Base-by-base conservation (phyloP, 129 eudicot species). In the Flaveria brownii region DNA sequence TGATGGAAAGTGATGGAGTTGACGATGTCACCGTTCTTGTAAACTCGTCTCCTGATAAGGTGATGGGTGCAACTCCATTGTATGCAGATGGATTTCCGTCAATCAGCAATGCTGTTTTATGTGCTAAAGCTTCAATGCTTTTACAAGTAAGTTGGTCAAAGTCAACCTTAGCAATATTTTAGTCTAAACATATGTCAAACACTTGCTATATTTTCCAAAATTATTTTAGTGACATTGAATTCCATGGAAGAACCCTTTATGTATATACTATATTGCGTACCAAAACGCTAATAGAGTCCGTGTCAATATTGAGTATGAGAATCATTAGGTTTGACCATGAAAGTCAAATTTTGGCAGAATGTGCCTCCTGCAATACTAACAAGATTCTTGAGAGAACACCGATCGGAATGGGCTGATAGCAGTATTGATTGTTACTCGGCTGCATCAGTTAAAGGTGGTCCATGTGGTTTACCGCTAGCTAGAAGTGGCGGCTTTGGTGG, bases 391-490 rank as follows among this genome's bases (percentile, higher is more conserved):
- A 73, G 99, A 54, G 99, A 94, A 75, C 99, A 94, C 71, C 85
- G 99, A 50, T 89, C 99, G 10, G 99, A 94, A 80, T 94, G 99
- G 99, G 99, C 99, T 1, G 97, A 94, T 78, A 87, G 86, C 74
- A 89, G 88, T 43, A 87, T 94, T 49, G 99, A 94, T 77, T 92
- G 96, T n/a, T 94, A 94, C 73, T 88, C 87, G 13, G 92, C 97
- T 74, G 96, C 97, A 71, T 90, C 97, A 17, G 85, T 91, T 39
- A 94, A 89, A 80, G 89, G 86, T 64, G 86, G 91, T 68, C 90
- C 99, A 47, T 93, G 97, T 81, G 85, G 85, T 41, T 61, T 93
- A 67, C 97, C 99, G 0, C 69, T 86, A 42, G 50, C 86, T 77
- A 84, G 97, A 63, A 80, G 68, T 46, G 97, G 96, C 66, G 86